These are phyloP conservation scores for Populus davidiana DNA, from an alignment of 345 rosid genomes.

Conservation along the genomic window DNA sequence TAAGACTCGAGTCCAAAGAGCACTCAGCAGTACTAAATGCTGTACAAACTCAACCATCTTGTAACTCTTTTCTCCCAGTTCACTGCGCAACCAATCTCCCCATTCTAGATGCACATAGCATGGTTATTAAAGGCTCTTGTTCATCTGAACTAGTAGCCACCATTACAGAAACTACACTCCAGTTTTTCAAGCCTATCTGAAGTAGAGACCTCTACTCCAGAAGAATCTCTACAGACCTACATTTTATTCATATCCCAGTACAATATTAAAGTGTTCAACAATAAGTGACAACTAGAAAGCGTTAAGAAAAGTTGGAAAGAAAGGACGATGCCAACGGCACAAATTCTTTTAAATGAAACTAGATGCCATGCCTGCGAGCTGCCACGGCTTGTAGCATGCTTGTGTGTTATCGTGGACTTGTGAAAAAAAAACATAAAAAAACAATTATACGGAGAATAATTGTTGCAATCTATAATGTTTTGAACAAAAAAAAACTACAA, in stretches of 20 bases:
- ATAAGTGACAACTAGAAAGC: background rate
- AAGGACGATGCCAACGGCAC: background rate
- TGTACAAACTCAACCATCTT: background rate
- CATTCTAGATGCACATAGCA: background rate
- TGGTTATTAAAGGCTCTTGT: background rate
- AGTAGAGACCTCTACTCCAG: background rate
- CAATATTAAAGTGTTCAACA: background rate
- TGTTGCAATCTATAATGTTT: no score
- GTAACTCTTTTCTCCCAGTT: background rate
- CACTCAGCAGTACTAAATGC: background rate
- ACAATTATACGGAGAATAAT: no score
- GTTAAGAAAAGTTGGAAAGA: background rate
- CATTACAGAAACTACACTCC: background rate
- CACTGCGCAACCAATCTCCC: background rate
- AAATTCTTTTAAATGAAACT: background rate
- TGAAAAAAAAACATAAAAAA: no score
- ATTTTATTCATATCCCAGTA: background rate
- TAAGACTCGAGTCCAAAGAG: background rate
- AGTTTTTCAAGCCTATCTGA: background rate
- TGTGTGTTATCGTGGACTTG: no score
- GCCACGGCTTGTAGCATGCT: no score
- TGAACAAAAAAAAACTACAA: no score
- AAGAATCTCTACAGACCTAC: background rate
- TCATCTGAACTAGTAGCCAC: background rate
- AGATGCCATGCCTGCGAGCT: no score